Evolutionary conservation across 2,329 filamentous ascomycete genomes (phyloP), one percentile per base, ranked within the genome.

Genomic region (Xylariaceae sp.): DNA sequence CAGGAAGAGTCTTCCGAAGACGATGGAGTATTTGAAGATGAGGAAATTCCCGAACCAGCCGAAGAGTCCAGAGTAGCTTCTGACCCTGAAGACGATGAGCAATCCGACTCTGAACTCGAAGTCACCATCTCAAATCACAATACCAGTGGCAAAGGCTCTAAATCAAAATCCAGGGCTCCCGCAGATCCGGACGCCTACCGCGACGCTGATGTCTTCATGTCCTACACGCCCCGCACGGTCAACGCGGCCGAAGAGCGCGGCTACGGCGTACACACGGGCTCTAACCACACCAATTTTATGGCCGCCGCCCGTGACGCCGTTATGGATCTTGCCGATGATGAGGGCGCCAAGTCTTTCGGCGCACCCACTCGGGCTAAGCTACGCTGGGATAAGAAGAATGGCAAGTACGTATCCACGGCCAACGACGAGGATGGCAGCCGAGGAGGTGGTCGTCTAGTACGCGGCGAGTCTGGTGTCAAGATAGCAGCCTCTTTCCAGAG

Each of bases 351-450:
- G 60, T 76, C 79, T 2, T 94, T 96, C 62, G 89, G 81, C 47
- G 81, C 87, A 55, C 81, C 89, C 3, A 78, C 83, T 35, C 85
- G 83, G 54, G 68, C 82, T 37, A 79, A 82, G 52, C 84, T 95
- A 82, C 85, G 93, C 52, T 98, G 93, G 93, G 93, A 98, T 71
- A 91, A 94, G 72, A 95, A 95, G 66, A 80, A 82, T 58, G 94
- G 87, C 68, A 97, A 96, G 68, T 98, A 97, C 68, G 91, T 98
- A 28, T 75, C 87, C 11, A 81, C 87, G 28, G 82, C 82, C 54
- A 97, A 98, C 72, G 93, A 98, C 67, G 87, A 95, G 54, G 94
- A 98, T 67, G 93, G 93, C 30, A 94, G 80, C 22, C 82, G 81
- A 56, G 78, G 31, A 2, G 41, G 43, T 24, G 43, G 34, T 35